Percentiles rank a stretch among this genome's conserved stretches.
These are phyloP conservation scores for Penicillium sp. DNA, from an alignment of 2,329 filamentous ascomycete genomes.

Conservation along the genomic window DNA sequence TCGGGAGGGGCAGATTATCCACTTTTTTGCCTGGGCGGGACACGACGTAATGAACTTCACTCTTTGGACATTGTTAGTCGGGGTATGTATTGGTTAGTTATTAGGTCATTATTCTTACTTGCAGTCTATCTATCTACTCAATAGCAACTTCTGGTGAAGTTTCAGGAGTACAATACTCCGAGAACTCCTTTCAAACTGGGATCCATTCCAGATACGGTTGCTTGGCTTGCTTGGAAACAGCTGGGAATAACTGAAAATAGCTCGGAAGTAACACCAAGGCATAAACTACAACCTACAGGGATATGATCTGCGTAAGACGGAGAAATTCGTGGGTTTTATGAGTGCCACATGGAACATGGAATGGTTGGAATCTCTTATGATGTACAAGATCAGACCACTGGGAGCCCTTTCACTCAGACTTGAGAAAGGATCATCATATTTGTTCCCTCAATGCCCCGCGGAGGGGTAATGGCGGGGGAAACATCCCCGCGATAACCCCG, in stretches of 20 bases:
- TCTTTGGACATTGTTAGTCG: neutral
- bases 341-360: neutral
- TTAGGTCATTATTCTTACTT: neutral
- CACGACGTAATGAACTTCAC: neutral
- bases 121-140: neutral
- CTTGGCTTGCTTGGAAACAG: neutral
- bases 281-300: neutral
- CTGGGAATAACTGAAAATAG: neutral
- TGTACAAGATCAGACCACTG: neutral
- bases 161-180: neutral
- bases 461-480: neutral
- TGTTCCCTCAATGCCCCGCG: neutral
- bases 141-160: neutral
- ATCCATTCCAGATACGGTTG: neutral
- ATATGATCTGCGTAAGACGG: neutral
- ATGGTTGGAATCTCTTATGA: neutral
- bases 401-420: neutral
- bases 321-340: neutral
- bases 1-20: slow-evolving; percentile 8
- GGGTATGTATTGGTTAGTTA: too few species aligned
- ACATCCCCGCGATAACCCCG: neutral
- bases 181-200: neutral
- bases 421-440: neutral
- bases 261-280: neutral
- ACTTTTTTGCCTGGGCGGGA: slow-evolving; percentile 8